A percentile compares a stretch with the other conserved stretches of the same genome.
Conservation (phyloP, 176 grass and related monocot species). For the Poa pratensis region DNA sequence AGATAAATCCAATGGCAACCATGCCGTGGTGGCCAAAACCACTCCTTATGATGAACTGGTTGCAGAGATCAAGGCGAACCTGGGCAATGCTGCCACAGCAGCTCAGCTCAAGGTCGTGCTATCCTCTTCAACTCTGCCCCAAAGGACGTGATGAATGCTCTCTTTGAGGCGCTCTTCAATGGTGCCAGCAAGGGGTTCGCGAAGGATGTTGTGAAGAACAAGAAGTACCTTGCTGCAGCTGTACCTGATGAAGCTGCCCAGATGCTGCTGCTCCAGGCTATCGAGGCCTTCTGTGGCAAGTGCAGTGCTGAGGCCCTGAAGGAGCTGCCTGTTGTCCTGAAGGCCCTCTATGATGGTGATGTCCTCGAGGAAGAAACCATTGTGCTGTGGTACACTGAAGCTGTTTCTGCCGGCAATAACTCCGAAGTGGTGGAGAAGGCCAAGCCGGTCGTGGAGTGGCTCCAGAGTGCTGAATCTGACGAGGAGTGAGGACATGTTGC, state of each 20-base stretch:
- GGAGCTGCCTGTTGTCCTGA: slow-evolving; percentile 73
- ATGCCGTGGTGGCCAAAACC: not conserved
- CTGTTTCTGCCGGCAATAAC: slow-evolving; percentile 48
- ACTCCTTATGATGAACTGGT: slow-evolving; percentile 37
- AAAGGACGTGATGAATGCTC: slow-evolving; percentile 65
- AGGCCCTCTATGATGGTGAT: slow-evolving; percentile 78
- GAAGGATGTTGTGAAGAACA: slow-evolving; percentile 63
- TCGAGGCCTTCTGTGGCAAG: slow-evolving; percentile 60
- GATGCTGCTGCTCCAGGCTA: slow-evolving; percentile 51
- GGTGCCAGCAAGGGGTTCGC: slow-evolving; percentile 60
- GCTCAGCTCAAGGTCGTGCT: slow-evolving; percentile 43
- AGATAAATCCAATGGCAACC: not conserved
- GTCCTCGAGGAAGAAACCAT: slow-evolving; percentile 79
- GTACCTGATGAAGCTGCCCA: slow-evolving; percentile 59
- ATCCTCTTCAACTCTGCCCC: slow-evolving; percentile 37
- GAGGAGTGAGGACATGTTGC: slow-evolving; percentile 40
- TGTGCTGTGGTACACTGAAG: slow-evolving; percentile 59
- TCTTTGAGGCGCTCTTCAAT: slow-evolving; percentile 65
- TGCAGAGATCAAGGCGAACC: slow-evolving; percentile 45
- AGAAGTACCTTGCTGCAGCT: slow-evolving; percentile 51
- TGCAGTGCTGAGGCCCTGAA: slow-evolving; percentile 66
- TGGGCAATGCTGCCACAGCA: slow-evolving; percentile 46
- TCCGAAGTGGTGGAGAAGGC: slow-evolving; percentile 58
- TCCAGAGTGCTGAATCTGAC: slow-evolving; percentile 74
- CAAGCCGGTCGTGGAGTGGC: slow-evolving; percentile 81